Percentiles rank a stretch among this genome's conserved stretches.
phyloP scores from a whole-genome alignment of 2,329 filamentous ascomycete genomes.

The Pseudogymnoascus sp. region DNA sequence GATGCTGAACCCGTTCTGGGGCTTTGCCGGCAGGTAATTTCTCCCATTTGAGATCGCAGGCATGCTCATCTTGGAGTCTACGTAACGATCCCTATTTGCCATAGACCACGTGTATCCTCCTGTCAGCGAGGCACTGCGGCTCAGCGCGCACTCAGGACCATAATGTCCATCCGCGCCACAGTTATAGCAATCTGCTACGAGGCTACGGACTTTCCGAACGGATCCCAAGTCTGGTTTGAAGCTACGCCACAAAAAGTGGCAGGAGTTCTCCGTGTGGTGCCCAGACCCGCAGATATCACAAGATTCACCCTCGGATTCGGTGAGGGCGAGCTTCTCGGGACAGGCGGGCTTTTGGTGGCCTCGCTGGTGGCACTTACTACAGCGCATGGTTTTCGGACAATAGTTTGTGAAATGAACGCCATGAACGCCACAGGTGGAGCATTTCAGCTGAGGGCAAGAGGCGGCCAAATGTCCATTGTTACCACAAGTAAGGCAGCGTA shows the following conservation, averaged over 20 bases:
- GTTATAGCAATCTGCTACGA: constrained; percentile 45
- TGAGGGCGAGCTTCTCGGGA: constrained; percentile 43
- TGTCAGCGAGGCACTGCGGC: constrained; percentile 15
- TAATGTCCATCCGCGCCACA: constrained; percentile 49
- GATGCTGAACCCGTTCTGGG: constrained; percentile 21
- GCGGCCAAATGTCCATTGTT: constrained; percentile 37
- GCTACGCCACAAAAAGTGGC: constrained; percentile 52
- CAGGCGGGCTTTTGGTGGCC: constrained; percentile 49
- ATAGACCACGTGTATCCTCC: constrained; percentile 44
- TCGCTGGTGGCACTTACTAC: constrained; percentile 51
- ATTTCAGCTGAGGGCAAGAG: constrained; percentile 38
- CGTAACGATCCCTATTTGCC: constrained; percentile 39
- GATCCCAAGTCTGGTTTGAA: constrained; percentile 36
- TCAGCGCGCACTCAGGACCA: constrained; percentile 43
- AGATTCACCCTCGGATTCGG: constrained; percentile 43
- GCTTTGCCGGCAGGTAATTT: constrained; percentile 20
- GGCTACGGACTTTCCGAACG: constrained; percentile 39
- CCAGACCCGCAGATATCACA: constrained; percentile 52
- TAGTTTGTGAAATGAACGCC: constrained; percentile 38
- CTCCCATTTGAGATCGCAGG: constrained; percentile 22
- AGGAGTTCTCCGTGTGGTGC: constrained; percentile 51
- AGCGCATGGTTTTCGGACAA: constrained; percentile 44
- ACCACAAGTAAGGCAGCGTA: constrained; percentile 44
- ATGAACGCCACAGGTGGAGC: constrained; percentile 38
- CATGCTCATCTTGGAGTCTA: constrained; percentile 36